Conservation (phyloP, 2,329 filamentous ascomycete species). For the Aspergillus sp. region DNA sequence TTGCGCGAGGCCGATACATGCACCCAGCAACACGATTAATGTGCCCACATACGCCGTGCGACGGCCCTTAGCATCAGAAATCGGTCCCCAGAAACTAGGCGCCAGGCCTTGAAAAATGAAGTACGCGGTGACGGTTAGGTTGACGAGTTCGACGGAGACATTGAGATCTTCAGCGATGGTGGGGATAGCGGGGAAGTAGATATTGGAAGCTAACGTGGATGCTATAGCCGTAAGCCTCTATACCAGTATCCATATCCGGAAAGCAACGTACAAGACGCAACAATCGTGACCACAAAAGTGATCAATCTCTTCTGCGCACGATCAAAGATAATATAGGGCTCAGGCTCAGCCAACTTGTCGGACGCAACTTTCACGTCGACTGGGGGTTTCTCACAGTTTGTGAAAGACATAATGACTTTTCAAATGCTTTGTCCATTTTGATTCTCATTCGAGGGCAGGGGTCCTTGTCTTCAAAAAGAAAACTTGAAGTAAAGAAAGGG, state of each 20-base stretch:
- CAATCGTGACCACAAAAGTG: constrained; percentile 42
- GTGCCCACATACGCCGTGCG: constrained; percentile 33
- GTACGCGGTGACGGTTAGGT: constrained; percentile 42
- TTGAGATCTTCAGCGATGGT: constrained; percentile 36
- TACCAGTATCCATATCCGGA: not conserved
- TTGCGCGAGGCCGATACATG: constrained; percentile 33
- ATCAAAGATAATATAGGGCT: constrained; percentile 38
- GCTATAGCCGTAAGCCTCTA: constrained; percentile 16
- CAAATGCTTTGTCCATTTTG: too few species aligned
- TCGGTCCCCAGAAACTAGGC: constrained; percentile 36
- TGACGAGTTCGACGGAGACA: constrained; percentile 34
- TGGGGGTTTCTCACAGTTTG: too few species aligned
- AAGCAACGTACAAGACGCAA: constrained; percentile 43
- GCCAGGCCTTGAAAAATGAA: constrained; percentile 41
- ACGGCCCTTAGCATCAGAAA: constrained; percentile 38
- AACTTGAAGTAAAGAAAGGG: too few species aligned
- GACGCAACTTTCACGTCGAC: too few species aligned
- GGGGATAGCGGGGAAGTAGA: constrained; percentile 42
- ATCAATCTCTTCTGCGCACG: constrained; percentile 44
- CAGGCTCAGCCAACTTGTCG: too few species aligned
- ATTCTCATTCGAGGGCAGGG: too few species aligned
- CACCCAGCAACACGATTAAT: constrained; percentile 35
- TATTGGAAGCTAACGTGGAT: constrained; percentile 40
- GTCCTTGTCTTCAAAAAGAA: too few species aligned
- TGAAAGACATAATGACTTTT: too few species aligned